Evolutionary conservation across 805 yeast species (phyloP).

Genomic region (Pichia nakasei): DNA sequence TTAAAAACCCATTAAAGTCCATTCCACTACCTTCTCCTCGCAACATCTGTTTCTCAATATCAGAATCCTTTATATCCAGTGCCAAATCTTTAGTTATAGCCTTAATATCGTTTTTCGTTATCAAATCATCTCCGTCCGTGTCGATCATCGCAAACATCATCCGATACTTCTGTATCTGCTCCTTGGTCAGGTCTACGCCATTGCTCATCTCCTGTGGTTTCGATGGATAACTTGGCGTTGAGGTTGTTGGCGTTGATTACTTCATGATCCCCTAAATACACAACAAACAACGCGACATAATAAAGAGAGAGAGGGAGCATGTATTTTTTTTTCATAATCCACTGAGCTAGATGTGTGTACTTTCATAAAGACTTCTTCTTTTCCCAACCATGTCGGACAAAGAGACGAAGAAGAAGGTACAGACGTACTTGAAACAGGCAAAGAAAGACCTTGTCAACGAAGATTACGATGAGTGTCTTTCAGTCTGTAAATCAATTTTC

Average conservation of each 20-base stretch:
- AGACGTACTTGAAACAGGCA: slow-evolving; percentile 37
- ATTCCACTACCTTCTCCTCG: slow-evolving; percentile 43
- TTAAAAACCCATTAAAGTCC: slow-evolving; percentile 58
- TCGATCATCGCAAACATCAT: slow-evolving; percentile 77
- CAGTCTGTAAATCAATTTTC: slow-evolving; percentile 29
- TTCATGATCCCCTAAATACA: too few species aligned
- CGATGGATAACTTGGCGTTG: too few species aligned
- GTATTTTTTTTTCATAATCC: background rate
- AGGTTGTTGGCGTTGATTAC: too few species aligned
- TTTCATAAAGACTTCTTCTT: too few species aligned
- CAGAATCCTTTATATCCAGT: slow-evolving; percentile 41
- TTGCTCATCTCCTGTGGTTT: background rate
- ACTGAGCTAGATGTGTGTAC: too few species aligned
- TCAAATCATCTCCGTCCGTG: slow-evolving; percentile 66
- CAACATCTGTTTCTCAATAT: slow-evolving; percentile 33
- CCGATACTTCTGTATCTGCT: slow-evolving; percentile 56
- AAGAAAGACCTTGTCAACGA: slow-evolving; percentile 18
- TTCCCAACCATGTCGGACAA: background rate
- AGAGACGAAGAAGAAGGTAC: slow-evolving; percentile 8
- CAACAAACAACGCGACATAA: too few species aligned
- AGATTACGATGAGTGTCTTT: slow-evolving; percentile 6
- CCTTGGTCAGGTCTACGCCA: slow-evolving; percentile 22
- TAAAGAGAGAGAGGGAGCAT: too few species aligned
- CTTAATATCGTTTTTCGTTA: slow-evolving; percentile 47
- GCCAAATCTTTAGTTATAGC: slow-evolving; percentile 30